Percentiles rank a stretch among this genome's conserved stretches.
phyloP scores from a whole-genome alignment of 345 rosid species.

The Eucalyptus camaldulensis region DNA sequence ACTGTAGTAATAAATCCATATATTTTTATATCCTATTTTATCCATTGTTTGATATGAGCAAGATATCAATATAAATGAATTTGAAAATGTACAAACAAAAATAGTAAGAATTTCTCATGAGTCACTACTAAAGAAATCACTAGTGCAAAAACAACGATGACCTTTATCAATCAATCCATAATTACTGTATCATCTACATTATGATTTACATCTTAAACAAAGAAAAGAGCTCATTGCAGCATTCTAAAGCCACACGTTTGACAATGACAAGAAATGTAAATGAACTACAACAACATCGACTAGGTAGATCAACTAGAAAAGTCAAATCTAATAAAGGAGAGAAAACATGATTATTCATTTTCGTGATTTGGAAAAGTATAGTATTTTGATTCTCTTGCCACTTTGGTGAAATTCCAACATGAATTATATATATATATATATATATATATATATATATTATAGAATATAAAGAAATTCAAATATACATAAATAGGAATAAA shows the following conservation, averaged over 20 bases:
- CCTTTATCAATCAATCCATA: background rate
- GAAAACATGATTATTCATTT: background rate
- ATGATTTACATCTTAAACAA: background rate
- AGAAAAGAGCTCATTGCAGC: background rate
- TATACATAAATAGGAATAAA: too few species aligned
- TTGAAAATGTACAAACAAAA: too few species aligned
- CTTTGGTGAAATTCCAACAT: too few species aligned
- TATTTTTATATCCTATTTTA: too few species aligned
- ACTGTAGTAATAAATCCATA: accelerated
- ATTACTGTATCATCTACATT: too few species aligned
- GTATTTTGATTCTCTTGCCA: too few species aligned
- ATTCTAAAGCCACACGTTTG: background rate
- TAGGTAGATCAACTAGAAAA: background rate
- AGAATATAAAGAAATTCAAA: too few species aligned
- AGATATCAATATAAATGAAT: too few species aligned
- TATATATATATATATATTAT: too few species aligned
- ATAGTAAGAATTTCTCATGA: background rate
- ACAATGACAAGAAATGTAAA: background rate
- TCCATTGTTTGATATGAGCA: background rate
- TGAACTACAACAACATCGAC: background rate
- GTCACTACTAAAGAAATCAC: too few species aligned
- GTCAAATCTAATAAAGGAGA: background rate
- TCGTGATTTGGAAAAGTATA: too few species aligned
- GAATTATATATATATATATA: too few species aligned
- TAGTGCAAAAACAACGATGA: accelerated